Evolutionary conservation across 2,329 filamentous ascomycete genomes (phyloP), one percentile per base, ranked within the genome.

Genomic region (Ploettnerulaceae sp.): DNA sequence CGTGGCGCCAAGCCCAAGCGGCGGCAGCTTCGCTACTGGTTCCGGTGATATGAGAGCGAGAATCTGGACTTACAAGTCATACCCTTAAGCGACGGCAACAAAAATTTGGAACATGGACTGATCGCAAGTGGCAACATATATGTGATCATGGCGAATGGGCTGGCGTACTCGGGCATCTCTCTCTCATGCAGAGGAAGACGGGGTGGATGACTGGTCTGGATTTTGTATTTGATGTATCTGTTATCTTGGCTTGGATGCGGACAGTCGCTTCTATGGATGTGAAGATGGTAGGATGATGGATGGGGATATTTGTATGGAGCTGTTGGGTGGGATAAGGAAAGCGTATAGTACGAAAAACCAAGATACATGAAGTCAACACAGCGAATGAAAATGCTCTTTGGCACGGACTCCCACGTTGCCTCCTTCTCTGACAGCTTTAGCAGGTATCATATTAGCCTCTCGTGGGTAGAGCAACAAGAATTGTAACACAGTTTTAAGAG

Each of bases 41-140:
- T 96, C 90, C 57, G 93, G 93, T 61, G 93, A 98, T 66, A 95
- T 95, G 88, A 86, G 91, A 65, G 93, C 93, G 45, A 84, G 93
- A 62, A 97, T 98, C 70, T 98, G 93, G 93, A 89, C 86, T 60
- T 96, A 86, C 63, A 75, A 78, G 45, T 47, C 54, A 7, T 54
- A 56, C 28, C 42, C 38, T 34, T 44, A 32, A 38, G 6, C 14
- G 22, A 28, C 15, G 17, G 25, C 15, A 12, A 7, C 7, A 8
- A 29, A 29, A 14, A 31, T 31, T 24, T 29, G 25, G 7, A 31
- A 29, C 11, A 29, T 29, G 28, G 25, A 40, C 25, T 25, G 43
- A 34, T 20, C 29, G 24, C 33, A 12, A 33, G 18, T 26, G 26
- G 34, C 34, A 45, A 33, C 18, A 38, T 28, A 9, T 37, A 15